Evolutionary conservation across 2,329 filamentous ascomycete genomes (phyloP), one percentile per base, ranked within the genome.

Genomic region (Alternaria incomplexa): DNA sequence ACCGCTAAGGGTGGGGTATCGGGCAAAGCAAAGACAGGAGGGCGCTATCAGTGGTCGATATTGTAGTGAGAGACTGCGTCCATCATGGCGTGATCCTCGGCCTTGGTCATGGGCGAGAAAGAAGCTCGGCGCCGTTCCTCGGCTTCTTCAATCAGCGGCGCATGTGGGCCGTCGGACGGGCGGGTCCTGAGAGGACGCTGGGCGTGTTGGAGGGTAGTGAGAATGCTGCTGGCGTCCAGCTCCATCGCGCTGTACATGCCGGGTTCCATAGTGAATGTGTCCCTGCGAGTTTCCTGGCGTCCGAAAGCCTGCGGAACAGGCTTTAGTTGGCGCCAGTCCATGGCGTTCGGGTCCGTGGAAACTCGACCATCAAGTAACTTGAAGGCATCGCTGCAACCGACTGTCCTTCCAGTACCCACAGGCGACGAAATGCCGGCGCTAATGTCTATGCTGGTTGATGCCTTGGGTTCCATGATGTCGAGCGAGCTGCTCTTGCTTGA

Each of bases 181-280:
- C 76, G 75, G n/a, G 71, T 69, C 55, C 69, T 64, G 6, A 77
- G 60, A 12, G 76, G 73, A 3, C 64, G 64, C 56, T 72, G 69
- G 43, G 68, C 74, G 25, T 76, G 75, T 55, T 76, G 74, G 23
- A 79, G 67, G 5, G 77, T 79, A 22, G 77, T 76, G 26, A 79
- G 77, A 44, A 79, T 76, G 45, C 76, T 73, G 30, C 77, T 77
- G 12, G 76, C 76, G 43, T 79, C 77, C 10, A 79, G 68, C 61
- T 79, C 77, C 62, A 79, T 71, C 4, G 76, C 77, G 51, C 77
- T 79, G 55, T 78, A 79, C 54, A 68, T 72, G n/a, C 73, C 69
- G 17, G 71, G 71, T 26, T 73, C 65, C 60, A 71, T 71, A 5
- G 71, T 72, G 23, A 78, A 65, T 0, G 72, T 71, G 51, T 75